These are phyloP conservation scores for Imleria badia DNA, from an alignment of 768 basidiomycete genomes.

Conservation along the genomic window DNA sequence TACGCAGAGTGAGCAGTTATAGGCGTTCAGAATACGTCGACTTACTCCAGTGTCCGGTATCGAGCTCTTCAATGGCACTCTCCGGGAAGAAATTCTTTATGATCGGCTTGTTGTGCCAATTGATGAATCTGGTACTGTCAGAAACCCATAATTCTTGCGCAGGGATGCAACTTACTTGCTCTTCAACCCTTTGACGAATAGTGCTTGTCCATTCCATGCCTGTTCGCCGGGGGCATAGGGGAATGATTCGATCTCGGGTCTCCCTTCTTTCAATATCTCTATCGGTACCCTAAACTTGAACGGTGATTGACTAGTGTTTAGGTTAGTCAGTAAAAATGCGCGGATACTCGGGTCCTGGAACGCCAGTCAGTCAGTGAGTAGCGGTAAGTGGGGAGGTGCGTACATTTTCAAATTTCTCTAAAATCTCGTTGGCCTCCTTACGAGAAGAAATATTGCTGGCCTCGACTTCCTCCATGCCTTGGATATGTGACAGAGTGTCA, in stretches of 20 bases:
- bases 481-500: conserved; percentile 67
- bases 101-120: conserved; percentile 60
- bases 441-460: conserved; percentile 54
- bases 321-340: conserved; percentile 86
- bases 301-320: conserved; percentile 39
- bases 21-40: neutral
- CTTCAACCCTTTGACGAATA: conserved; percentile 78
- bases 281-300: conserved; percentile 77
- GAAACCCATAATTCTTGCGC: neutral
- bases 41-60: conserved; percentile 88
- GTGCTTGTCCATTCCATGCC: conserved; percentile 55
- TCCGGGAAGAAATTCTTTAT: conserved; percentile 73
- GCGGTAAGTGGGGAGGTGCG: conserved; percentile 11
- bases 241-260: conserved; percentile 75
- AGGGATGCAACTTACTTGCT: conserved; percentile 53
- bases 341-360: conserved; percentile 70
- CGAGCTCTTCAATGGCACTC: conserved; percentile 58
- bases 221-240: conserved; percentile 62
- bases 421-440: conserved; percentile 65
- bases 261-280: conserved; percentile 55
- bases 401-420: conserved; percentile 65
- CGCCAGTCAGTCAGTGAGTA: conserved; percentile 3
- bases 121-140: conserved; percentile 60
- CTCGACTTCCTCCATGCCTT: conserved; percentile 76
- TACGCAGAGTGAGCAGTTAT: conserved; percentile 4